Evolutionary conservation across 139 green algal species (phyloP), one percentile per base, ranked within the genome.

Genomic region (Coelastrella sp.): DNA sequence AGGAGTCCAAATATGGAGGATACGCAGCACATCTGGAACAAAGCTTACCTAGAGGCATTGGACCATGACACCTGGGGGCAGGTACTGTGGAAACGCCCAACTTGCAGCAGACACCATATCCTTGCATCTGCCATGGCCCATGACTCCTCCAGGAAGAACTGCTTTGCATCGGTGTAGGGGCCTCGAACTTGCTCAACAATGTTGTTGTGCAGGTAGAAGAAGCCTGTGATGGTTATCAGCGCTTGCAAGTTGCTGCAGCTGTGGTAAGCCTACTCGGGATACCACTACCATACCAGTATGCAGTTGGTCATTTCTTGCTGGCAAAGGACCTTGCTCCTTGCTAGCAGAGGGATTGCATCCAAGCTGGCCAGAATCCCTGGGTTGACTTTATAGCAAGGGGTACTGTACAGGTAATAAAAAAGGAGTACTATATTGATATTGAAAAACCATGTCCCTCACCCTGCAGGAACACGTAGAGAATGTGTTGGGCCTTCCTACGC

Each of bases 381-480:
- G 61, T 19, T 13, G 11, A 71, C 61, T 10, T 13, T 2, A 10
- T 71, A 19, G 61, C 61, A 10, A 71, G 61, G 61, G 61, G 32
- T 47, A 47, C 32, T 47, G 32, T 47, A 47, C 1, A 47, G 32
- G 32, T 1, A 47, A 47, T 47, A 47, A 47, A 47, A 47, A 47
- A 47, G 32, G 32, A 47, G 32, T 47, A 47, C 32, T 47, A 47
- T 71, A 13, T 71, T 71, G 71, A 77, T 47, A 47, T 2, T 47
- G 32, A 47, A 47, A 47, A 47, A 47, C 32, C 32, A 47, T 47
- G 32, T 47, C 32, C 32, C 32, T 47, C 32, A 47, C 32, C 32
- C 71, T 73, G 57, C 92, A 95, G 93, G 93, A 95, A 82, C 92
- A 94, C 20, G 84, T 93, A 16, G 93, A 95, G n/a, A 95, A 95